Evolutionary conservation across 257 asterid species (phyloP).

Genomic region (Solanum bukasovii): DNA sequence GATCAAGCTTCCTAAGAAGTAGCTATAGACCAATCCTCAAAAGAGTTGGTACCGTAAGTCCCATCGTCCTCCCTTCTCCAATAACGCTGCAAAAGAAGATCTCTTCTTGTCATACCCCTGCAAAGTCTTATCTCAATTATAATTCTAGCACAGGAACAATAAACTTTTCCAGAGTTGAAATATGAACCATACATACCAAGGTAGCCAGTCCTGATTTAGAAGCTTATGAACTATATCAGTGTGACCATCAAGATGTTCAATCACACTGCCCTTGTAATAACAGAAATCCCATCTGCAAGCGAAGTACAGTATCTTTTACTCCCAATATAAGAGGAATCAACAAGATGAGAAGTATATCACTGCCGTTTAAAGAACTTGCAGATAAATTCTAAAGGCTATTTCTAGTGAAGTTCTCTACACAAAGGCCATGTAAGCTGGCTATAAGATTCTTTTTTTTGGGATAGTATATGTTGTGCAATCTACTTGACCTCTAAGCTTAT

Average conservation of each 20-base stretch:
- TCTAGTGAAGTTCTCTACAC: background rate
- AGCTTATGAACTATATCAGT: conserved; percentile 88
- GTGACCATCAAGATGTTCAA: conserved; percentile 97
- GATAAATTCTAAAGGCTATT: background rate
- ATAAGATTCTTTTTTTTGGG: background rate
- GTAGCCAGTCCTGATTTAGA: conserved; percentile 74
- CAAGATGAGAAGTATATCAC: background rate
- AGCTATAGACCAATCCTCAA: conserved; percentile 3
- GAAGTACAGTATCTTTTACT: conserved; percentile 2
- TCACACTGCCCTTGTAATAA: conserved; percentile 70
- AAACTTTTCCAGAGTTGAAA: conserved; percentile 1
- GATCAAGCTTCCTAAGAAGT: background rate
- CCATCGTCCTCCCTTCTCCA: conserved; percentile 99
- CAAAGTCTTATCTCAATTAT: conserved; percentile 7
- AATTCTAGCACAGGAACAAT: background rate
- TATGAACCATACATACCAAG: conserved; percentile 63
- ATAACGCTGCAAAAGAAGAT: conserved; percentile 78
- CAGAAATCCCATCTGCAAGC: conserved; percentile 95
- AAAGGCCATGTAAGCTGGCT: background rate
- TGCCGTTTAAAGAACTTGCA: background rate
- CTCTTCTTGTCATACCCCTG: conserved; percentile 94
- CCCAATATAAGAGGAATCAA: background rate
- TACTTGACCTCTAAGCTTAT: background rate
- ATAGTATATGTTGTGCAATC: background rate
- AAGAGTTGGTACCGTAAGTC: conserved; percentile 58